Base-by-base conservation (phyloP, 169 alveolate species). In the Eimeria sp. region DNA sequence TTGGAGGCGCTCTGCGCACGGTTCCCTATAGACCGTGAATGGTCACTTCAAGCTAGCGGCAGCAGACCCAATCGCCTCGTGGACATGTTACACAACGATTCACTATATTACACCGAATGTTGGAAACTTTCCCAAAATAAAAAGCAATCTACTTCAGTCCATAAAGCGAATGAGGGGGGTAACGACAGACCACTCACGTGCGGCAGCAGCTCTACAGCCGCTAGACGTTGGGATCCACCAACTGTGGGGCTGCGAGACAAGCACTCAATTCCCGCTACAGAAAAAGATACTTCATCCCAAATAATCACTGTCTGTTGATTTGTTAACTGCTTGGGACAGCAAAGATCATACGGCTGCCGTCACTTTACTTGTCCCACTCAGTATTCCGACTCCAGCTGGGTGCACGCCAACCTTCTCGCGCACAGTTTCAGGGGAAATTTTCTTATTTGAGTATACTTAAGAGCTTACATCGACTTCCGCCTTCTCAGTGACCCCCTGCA, bases 211-310 rank as follows among this genome's bases (percentile, higher is more conserved):
- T 40, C n/a, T 40, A 67, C 78, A 67, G 30, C 78, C 0, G 78
- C 54, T 72, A 2, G 51, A 73, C 88, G 47, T 10, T 49, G 88
- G 88, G 65, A 20, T 78, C 65, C 88, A 78, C 88, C 88, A 67
- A 11, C 67, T 45, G 61, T n/a, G 88, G 88, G 88, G 88, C 88
- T 78, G 88, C 22, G 88, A 78, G 88, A 78, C 88, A 73, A 34
- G 51, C 54, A 73, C 83, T 40, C 83, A 73, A 22, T 73, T 73
- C 11, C 30, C 13, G 22, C 83, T 14, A 40, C 27, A 40, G 4
- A 9, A 73, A 73, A 14, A 30, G 27, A 40, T 43, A 11, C 11
- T 73, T 34, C 54, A 2, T 30, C 54, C 34, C 4, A 3, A 73
- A 34, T 4, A 73, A 73, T 40, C 30, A 73, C 34, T 73, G 20